Percentiles rank a stretch among this genome's conserved stretches.
Evolutionary conservation across 169 alveolate genomes (phyloP).

Genomic region (Plasmodium chabaudi): DNA sequence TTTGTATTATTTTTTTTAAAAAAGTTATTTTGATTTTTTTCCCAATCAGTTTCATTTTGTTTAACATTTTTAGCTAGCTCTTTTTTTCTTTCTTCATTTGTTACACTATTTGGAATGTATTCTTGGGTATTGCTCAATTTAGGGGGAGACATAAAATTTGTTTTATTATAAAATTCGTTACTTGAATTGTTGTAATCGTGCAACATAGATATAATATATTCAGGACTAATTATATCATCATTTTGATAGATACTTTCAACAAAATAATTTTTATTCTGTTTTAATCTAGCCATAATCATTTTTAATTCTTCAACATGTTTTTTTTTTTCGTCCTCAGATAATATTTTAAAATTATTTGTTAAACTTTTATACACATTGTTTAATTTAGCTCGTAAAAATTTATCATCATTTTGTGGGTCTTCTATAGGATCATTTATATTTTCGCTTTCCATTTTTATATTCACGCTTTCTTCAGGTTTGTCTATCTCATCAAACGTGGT

Average conservation of each 20-base stretch:
- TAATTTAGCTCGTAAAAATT: background rate
- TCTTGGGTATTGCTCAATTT: background rate
- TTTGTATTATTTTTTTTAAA: background rate
- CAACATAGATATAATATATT: constrained; percentile 61
- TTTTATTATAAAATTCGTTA: background rate
- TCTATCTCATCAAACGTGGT: background rate
- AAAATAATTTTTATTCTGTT: constrained; percentile 35
- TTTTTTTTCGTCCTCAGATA: constrained; percentile 40
- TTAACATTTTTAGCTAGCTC: background rate
- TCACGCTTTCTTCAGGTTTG: background rate
- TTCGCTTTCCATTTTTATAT: background rate
- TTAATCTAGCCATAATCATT: constrained; percentile 19
- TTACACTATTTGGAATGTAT: background rate
- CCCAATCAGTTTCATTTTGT: background rate
- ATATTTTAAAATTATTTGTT: constrained; percentile 13
- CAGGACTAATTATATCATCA: constrained; percentile 25
- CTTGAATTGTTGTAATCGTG: constrained; percentile 20
- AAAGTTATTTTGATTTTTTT: background rate
- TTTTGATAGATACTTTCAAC: constrained; percentile 24
- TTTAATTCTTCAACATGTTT: constrained; percentile 29
- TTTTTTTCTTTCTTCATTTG: background rate
- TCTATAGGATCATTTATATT: background rate
- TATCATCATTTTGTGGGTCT: background rate
- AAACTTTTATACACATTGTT: constrained; percentile 21
- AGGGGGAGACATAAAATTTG: background rate